Base-by-base conservation (phyloP, 768 basidiomycete genomes). In the Suillus variegatus region DNA sequence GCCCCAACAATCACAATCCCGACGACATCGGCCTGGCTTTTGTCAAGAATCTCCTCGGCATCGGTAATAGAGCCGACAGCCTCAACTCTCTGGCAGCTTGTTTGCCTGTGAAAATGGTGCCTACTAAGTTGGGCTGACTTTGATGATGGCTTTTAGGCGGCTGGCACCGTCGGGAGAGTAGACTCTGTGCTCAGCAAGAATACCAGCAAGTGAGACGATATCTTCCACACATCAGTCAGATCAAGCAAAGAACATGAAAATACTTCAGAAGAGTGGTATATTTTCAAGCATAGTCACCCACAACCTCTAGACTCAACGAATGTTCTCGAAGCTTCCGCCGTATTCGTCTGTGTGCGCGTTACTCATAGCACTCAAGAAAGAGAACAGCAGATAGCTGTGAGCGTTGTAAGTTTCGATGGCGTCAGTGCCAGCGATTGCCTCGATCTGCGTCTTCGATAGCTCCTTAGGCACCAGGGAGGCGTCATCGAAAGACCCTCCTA, bases 151-250 rank as follows among this genome's bases (percentile, higher is more conserved):
- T 55, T 71, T 69, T 0, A 81, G 73, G 64, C 81, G 78, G 60
- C 82, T 85, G 2, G 91, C 93, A 5, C 87, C 91, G 68, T 94
- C 92, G 57, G 94, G 76, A 43, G 94, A 78, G 74, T 94, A 93
- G 60, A 94, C 83, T 6, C 91, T 82, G 28, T 28, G 28, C 28
- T 28, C 28, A 3, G 4, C 28, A 28, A 28, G 28, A 28, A 28
- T 28, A 18, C 80, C 77, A 3, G 87, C 84, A 32, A 93, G 78
- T 38, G n/a, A n/a, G 32, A 84, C 85, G 2, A 88, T 90, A 72
- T 94, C 92, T 72, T 90, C 85, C 0, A 84, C 68, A 62, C 35
- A 47, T 47, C 20, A 47, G 55, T 66, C n/a, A 60, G 54, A 62
- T 8, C 18, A 12, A 32, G 35, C 9, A 52, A n/a, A 28, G 28